Percentiles rank a stretch among this genome's conserved stretches.
Conservation (phyloP, 2,329 filamentous ascomycete genomes). For the Calonectria pseudoreteaudii region DNA sequence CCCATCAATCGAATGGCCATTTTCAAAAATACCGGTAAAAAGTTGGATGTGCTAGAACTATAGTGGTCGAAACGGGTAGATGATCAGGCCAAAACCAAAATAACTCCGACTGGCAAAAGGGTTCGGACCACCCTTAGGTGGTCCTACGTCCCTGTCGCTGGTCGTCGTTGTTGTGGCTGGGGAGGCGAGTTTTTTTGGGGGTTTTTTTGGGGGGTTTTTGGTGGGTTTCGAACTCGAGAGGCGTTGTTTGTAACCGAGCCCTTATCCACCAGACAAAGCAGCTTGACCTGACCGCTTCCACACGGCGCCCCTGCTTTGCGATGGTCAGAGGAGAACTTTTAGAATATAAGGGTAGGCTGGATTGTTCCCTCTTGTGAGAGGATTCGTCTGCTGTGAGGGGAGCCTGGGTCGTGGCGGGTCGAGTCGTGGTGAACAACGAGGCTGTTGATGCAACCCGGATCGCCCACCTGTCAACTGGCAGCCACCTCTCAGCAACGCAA, state of each 20-base stretch:
- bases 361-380: background rate
- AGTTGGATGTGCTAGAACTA: background rate
- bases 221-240: constrained; percentile 31
- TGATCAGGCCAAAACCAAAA: background rate
- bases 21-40: background rate
- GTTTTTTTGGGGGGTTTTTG: background rate
- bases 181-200: background rate
- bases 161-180: constrained; percentile 17
- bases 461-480: background rate
- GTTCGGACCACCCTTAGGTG: constrained; percentile 37
- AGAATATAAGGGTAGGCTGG: constrained; percentile 25
- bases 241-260: constrained; percentile 10
- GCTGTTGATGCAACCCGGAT: constrained; percentile 7
- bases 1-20: background rate
- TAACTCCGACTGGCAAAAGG: constrained; percentile 38
- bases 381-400: background rate
- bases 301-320: constrained; percentile 40
- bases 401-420: constrained; percentile 2
- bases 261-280: constrained; percentile 31
- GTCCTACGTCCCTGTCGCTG: constrained; percentile 42
- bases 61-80: background rate
- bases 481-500: background rate
- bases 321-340: background rate
- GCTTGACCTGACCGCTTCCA: constrained; percentile 45
- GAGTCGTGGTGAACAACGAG: constrained; percentile 7